A percentile compares a stretch with the other conserved stretches of the same genome.
These are phyloP conservation scores for Pythium phragmiticola DNA, from an alignment of 352 stramenopile genomes.

Conservation along the genomic window DNA sequence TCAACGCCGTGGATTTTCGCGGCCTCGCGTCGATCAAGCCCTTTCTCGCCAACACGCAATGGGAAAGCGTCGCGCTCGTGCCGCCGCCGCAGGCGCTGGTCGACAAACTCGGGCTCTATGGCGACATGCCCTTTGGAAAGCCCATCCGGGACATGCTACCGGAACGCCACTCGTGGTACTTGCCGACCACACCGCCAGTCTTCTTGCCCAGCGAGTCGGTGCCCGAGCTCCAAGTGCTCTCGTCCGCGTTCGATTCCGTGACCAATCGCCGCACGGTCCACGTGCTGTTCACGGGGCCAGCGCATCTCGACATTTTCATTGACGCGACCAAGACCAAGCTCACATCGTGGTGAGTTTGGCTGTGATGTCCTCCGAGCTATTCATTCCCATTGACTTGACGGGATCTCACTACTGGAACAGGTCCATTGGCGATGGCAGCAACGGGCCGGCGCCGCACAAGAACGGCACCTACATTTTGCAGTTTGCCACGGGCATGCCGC, in stretches of 20 bases:
- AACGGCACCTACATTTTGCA: conserved; percentile 78
- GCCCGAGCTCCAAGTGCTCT: conserved; percentile 48
- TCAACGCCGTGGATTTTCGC: conserved; percentile 72
- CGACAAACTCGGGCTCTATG: conserved; percentile 62
- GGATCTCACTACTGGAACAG: conserved; percentile 22
- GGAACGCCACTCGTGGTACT: conserved; percentile 71
- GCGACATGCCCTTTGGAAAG: conserved; percentile 65
- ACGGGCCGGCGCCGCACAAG: conserved; percentile 49
- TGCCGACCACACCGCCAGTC: conserved; percentile 35
- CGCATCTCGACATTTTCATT: conserved; percentile 74
- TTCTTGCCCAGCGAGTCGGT: conserved; percentile 11
- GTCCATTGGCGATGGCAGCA: conserved; percentile 67
- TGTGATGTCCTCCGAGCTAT: background rate
- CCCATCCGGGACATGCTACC: conserved; percentile 66
- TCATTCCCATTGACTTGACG: too few species aligned
- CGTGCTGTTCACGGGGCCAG: conserved; percentile 62
- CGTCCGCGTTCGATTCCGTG: conserved; percentile 46
- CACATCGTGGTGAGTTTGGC: conserved; percentile 55
- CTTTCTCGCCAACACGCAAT: conserved; percentile 48
- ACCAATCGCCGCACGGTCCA: conserved; percentile 61
- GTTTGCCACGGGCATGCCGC: conserved; percentile 56
- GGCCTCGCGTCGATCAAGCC: conserved; percentile 49
- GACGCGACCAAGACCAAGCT: conserved; percentile 66
- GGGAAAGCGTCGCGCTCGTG: conserved; percentile 39
- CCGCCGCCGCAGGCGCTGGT: conserved; percentile 35